Percentiles rank a stretch among this genome's conserved stretches.
Conservation (phyloP, 2,329 filamentous ascomycete species). For the Metarhizium guizhouense region DNA sequence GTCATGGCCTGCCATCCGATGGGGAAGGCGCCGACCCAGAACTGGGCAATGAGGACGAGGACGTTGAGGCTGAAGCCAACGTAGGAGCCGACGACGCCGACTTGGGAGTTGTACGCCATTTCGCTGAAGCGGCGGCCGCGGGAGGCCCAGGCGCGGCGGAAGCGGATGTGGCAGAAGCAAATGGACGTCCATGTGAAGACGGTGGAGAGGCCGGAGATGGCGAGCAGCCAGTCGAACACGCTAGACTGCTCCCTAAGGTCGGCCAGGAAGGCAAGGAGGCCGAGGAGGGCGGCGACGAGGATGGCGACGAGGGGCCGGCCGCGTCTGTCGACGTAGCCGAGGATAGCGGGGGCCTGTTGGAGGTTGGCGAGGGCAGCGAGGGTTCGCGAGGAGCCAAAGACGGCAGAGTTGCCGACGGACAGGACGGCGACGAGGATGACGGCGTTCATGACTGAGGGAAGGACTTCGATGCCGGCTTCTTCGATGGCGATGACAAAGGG, state of each 20-base stretch:
- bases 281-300: conserved; percentile 53
- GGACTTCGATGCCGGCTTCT: conserved; percentile 69
- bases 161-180: conserved; percentile 86
- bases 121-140: conserved; percentile 65
- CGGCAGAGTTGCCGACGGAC: conserved; percentile 83
- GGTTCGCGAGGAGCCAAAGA: conserved; percentile 86
- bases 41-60: conserved; percentile 71
- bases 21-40: conserved; percentile 80
- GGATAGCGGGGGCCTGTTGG: conserved; percentile 65
- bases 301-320: conserved; percentile 75
- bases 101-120: conserved; percentile 72
- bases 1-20: conserved; percentile 45
- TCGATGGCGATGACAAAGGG: conserved; percentile 91
- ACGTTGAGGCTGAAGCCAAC: conserved; percentile 68
- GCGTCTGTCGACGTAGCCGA: conserved; percentile 74
- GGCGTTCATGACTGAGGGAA: conserved; percentile 88
- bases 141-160: conserved; percentile 68
- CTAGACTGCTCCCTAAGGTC: conserved; percentile 48
- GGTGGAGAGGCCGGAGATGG: conserved; percentile 62
- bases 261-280: conserved; percentile 67
- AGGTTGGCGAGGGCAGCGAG: conserved; percentile 85
- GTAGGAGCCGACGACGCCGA: conserved; percentile 73
- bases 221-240: conserved; percentile 73
- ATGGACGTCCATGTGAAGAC: conserved; percentile 80
- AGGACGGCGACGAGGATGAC: conserved; percentile 87